Base-by-base conservation (phyloP, 2,329 filamentous ascomycete species). In the Aspergillus calidoustus region DNA sequence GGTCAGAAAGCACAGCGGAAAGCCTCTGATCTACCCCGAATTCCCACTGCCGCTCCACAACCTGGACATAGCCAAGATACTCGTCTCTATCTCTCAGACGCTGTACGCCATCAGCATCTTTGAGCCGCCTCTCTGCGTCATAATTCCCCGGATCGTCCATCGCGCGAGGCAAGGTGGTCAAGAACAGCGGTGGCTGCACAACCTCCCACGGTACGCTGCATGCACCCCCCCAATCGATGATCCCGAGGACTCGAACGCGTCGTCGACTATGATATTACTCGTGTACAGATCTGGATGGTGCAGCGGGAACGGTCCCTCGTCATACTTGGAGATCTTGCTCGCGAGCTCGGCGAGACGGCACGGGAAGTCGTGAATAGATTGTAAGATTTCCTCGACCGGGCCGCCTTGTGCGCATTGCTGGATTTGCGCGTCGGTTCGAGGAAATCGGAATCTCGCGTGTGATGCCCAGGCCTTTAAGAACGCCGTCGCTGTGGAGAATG, bases 391-490 rank as follows among this genome's bases (percentile, higher is more conserved):
- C 17, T 51, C 30, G 41, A 3, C 41, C 15, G 22, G 63, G 52
- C 15, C 56, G 57, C 30, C 23, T 34, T 28, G n/a, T 57, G 58
- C 51, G 5, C 7, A 47, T 3, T 19, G 22, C 41, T 22, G 49
- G 7, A 68, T 66, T 19, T 53, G 34, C 5, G 64, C 60, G 41
- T 61, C 59, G 30, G 56, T 41, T 17, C 2, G 23, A 34, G 57
- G 60, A 4, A 68, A 64, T 22, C 57, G 60, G 44, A 19, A 19
- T 19, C 19, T 19, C 19, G 61, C 60, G 34, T 44, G 54, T 7
- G 63, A 54, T 31, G 64, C 64, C 68, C 64, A 69, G 11, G 64
- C 65, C 19, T 59, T 44, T 50, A 68, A 69, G 19, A 64, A 69
- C 48, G 59, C 64, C 2, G 61, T 52, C 49, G 68, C 67, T 34